Conservation (phyloP, 2,329 filamentous ascomycete genomes). For the Trichoderma hamatum region DNA sequence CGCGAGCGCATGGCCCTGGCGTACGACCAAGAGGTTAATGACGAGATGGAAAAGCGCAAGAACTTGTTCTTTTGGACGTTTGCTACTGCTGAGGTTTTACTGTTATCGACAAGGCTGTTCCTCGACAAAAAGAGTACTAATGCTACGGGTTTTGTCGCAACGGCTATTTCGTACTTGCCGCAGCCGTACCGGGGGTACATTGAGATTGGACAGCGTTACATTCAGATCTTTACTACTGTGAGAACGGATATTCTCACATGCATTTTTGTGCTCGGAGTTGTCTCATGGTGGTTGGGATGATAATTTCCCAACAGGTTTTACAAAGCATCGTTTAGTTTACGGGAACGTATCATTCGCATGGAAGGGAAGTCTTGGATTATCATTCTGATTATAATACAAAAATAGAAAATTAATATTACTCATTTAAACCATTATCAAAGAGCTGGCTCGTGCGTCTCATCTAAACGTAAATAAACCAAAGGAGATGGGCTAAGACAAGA, state of each 20-base stretch:
- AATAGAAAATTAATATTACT: slow-evolving; percentile 6
- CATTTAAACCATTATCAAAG: background rate
- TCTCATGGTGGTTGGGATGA: slow-evolving; percentile 47
- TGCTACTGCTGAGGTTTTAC: slow-evolving; percentile 71
- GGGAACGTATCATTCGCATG: background rate
- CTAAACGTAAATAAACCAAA: background rate
- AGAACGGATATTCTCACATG: slow-evolving; percentile 74
- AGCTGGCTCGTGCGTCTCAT: background rate
- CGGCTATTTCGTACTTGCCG: slow-evolving; percentile 66
- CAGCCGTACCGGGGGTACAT: slow-evolving; percentile 65
- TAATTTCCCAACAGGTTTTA: background rate
- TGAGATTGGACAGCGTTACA: slow-evolving; percentile 64
- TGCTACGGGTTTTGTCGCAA: slow-evolving; percentile 65
- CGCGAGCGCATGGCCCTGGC: slow-evolving; percentile 51
- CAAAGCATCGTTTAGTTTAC: background rate
- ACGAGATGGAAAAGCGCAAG: slow-evolving; percentile 39
- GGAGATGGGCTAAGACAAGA: background rate
- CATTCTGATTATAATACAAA: background rate
- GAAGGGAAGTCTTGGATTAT: background rate
- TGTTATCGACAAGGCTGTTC: slow-evolving; percentile 73
- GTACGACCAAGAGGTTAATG: slow-evolving; percentile 33
- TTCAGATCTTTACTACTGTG: slow-evolving; percentile 71
- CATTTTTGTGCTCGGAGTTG: slow-evolving; percentile 72
- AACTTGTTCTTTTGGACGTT: slow-evolving; percentile 75
- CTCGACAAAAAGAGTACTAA: slow-evolving; percentile 63